Base-by-base conservation (phyloP, 2,329 filamentous ascomycete genomes). In the Coniochaeta ligniaria region DNA sequence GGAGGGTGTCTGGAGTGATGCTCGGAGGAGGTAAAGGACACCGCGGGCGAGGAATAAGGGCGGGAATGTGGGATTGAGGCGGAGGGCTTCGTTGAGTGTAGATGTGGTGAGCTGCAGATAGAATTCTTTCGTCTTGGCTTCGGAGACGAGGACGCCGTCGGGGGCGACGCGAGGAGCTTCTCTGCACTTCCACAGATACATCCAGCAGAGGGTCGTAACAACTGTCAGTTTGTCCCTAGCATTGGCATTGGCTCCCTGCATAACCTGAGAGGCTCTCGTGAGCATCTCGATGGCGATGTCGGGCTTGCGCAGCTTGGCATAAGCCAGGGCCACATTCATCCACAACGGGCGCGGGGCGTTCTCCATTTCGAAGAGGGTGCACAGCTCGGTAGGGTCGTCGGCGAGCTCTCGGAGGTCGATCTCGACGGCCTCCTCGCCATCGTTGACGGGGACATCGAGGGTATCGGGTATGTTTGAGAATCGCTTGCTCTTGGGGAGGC, bases 251-350 rank as follows among this genome's bases (percentile, higher is more conserved):
- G 86, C 86, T 60, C 81, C 82, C 68, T 92, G 86, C 67, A 86
- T 82, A 63, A 90, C 91, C 63, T 83, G 82, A 67, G 91, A 80
- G 57, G 91, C 92, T 69, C 91, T 89, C 57, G 87, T 85, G 66
- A 89, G 78, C 78, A 88, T 87, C 73, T 89, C 86, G 67, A 89
- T 88, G 61, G 86, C 85, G 76, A 95, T 90, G 71, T 97, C 93
- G 63, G 95, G 85, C 77, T 96, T 96, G 71, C 89, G 88, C 77
- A 96, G 92, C 78, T 98, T 99, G 45, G 95, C 94, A 71, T 99
- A 99, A 56, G 94, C 94, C 62, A 98, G 82, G 47, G 96, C 91
- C 66, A 98, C 95, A n/a, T 92, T 94, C 81, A 99, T 94, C 96
- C 96, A 99, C 67, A 96, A 96, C 59, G 88, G 91, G 69, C 94